Percentiles rank a stretch among this genome's conserved stretches.
These are phyloP conservation scores for Fomitopsis serialis DNA, from an alignment of 768 basidiomycete genomes.

Conservation along the genomic window DNA sequence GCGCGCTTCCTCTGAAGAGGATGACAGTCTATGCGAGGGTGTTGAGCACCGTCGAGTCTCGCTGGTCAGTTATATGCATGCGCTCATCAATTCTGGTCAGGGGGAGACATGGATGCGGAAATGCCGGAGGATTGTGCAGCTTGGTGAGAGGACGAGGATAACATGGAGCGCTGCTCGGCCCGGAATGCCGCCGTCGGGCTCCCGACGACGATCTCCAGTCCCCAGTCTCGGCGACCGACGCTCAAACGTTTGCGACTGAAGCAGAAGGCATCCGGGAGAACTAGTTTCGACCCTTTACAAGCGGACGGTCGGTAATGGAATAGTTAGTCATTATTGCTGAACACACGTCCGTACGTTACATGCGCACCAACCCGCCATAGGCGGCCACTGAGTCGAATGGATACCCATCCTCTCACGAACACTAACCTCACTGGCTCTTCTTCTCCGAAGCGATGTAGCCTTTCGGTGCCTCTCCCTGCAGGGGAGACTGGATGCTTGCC, in stretches of 20 bases:
- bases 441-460: constrained; percentile 64
- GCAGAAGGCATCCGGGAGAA: no score
- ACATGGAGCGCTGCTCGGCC: not conserved
- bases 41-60: no score
- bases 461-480: constrained; percentile 58
- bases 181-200: not conserved
- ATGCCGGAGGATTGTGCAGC: not conserved
- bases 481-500: constrained; percentile 68
- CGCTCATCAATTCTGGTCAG: not conserved
- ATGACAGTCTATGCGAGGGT: no score
- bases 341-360: not conserved
- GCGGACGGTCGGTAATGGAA: no score
- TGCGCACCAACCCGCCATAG: not conserved
- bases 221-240: not conserved
- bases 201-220: not conserved
- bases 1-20: not conserved
- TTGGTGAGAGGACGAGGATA: not conserved
- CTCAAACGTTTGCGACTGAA: no score
- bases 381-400: no score
- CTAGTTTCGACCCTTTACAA: no score
- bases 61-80: not conserved
- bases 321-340: not conserved
- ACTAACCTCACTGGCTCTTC: constrained; percentile 73
- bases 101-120: constrained; percentile 1
- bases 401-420: no score